Evolutionary conservation across 805 yeast genomes (phyloP).

Genomic region (Danielia oregonensis): DNA sequence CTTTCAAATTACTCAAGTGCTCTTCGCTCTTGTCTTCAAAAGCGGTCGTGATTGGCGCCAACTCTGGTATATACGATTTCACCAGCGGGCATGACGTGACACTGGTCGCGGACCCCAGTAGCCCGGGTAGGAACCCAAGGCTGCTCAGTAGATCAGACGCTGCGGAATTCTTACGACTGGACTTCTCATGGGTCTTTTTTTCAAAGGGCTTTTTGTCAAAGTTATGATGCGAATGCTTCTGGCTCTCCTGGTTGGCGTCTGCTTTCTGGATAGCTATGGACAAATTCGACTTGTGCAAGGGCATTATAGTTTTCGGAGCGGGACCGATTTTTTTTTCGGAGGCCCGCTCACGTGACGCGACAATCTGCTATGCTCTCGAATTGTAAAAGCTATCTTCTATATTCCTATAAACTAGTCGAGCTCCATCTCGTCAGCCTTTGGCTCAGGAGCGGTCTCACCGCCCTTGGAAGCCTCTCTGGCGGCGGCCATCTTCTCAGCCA

Average conservation of each 20-base stretch:
- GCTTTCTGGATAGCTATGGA: conserved; percentile 44
- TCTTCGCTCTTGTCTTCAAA: conserved; percentile 21
- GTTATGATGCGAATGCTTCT: conserved; percentile 11
- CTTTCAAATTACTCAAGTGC: conserved; percentile 14
- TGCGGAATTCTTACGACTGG: conserved; percentile 7
- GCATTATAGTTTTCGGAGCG: no score
- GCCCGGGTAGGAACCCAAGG: conserved; percentile 11
- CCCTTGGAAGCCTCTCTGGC: conserved; percentile 55
- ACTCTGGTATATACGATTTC: conserved; percentile 32
- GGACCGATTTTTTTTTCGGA: no score
- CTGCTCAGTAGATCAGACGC: conserved; percentile 9
- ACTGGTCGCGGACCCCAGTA: conserved; percentile 13
- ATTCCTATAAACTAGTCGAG: conserved; percentile 10
- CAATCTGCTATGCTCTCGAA: no score
- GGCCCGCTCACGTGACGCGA: no score
- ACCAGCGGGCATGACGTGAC: conserved; percentile 30
- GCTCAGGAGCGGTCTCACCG: conserved; percentile 19
- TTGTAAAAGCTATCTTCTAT: not conserved
- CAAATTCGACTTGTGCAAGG: conserved; percentile 34
- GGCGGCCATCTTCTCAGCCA: conserved; percentile 82
- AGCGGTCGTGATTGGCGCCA: conserved; percentile 35
- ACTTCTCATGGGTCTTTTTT: conserved; percentile 6
- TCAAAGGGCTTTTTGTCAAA: no score
- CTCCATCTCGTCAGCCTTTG: conserved; percentile 18
- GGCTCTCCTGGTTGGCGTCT: conserved; percentile 23